phyloP scores from a whole-genome alignment of 2,329 filamentous ascomycete genomes.

The Cladosporium sphaerospermum region DNA sequence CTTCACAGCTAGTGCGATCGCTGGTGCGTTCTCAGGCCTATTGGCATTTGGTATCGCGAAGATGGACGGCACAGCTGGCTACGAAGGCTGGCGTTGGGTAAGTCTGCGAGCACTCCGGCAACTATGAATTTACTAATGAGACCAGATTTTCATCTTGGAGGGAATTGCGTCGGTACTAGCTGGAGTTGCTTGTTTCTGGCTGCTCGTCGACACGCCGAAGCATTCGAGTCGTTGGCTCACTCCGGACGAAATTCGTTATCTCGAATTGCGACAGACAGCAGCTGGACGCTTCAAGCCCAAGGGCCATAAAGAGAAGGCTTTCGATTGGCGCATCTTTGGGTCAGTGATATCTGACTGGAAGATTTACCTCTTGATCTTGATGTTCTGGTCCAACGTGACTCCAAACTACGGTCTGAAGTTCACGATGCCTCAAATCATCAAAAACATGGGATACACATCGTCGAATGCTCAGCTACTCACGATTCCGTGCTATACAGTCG shows the following conservation, averaged over 20 bases:
- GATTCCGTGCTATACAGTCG: conserved; percentile 25
- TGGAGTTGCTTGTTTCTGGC: conserved; percentile 35
- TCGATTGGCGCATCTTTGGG: conserved; percentile 32
- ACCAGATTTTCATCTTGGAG: conserved; percentile 17
- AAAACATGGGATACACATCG: conserved; percentile 20
- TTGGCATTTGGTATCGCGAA: conserved; percentile 44
- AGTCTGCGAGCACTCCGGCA: not conserved
- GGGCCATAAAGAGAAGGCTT: conserved; percentile 34
- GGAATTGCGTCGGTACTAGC: conserved; percentile 30
- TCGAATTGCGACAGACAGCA: conserved; percentile 5
- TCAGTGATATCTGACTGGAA: conserved; percentile 45
- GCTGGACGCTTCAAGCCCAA: conserved; percentile 25
- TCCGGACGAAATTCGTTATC: conserved; percentile 27
- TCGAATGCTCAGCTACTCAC: conserved; percentile 22
- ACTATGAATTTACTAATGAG: not conserved
- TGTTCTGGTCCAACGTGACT: conserved; percentile 26
- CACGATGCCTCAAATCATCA: conserved; percentile 18
- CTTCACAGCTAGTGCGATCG: conserved; percentile 33
- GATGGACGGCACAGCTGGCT: conserved; percentile 30
- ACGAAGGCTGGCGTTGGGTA: conserved; percentile 34
- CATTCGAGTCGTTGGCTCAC: conserved; percentile 51
- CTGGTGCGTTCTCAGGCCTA: conserved; percentile 46
- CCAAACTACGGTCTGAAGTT: conserved; percentile 26
- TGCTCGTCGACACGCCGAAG: conserved; percentile 55
- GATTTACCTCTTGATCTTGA: conserved; percentile 39